These are phyloP conservation scores for Penicillium desertorum DNA, from an alignment of 495 filamentous ascomycete genomes.

Conservation along the genomic window DNA sequence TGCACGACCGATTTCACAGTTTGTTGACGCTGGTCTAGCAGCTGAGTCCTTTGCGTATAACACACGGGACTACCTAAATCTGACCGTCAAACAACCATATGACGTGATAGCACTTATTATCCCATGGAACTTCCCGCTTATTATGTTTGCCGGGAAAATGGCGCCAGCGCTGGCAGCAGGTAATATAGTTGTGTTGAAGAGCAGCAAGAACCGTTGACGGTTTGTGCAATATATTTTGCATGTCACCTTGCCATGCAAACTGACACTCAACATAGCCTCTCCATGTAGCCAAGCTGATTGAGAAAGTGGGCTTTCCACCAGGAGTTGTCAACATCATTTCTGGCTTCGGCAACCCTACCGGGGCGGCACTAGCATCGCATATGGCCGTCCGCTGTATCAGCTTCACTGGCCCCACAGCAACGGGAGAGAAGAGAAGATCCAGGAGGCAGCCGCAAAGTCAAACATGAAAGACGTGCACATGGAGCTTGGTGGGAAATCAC, in stretches of 20 bases:
- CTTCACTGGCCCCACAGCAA: conserved; percentile 83
- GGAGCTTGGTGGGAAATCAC: conserved; percentile 91
- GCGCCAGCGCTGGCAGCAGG: conserved; percentile 58
- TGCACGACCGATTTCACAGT: conserved; percentile 33
- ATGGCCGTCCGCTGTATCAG: conserved; percentile 78
- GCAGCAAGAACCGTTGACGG: conserved; percentile 58
- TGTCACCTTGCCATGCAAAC: conserved; percentile 52
- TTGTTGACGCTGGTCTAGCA: conserved; percentile 22
- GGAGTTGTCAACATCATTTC: conserved; percentile 57
- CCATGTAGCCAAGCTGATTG: conserved; percentile 72
- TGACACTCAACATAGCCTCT: conserved; percentile 57
- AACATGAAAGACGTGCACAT: conserved; percentile 93
- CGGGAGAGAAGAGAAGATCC: conserved; percentile 77
- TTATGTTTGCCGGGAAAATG: conserved; percentile 50
- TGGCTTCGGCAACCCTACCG: conserved; percentile 53
- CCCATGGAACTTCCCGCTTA: conserved; percentile 39
- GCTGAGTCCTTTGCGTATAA: conserved; percentile 38
- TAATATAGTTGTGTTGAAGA: conserved; percentile 60
- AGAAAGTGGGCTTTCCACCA: conserved; percentile 55
- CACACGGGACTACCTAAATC: conserved; percentile 56
- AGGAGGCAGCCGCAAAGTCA: conserved; percentile 74
- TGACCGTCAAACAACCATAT: conserved; percentile 37
- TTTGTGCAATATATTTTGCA: conserved; percentile 19
- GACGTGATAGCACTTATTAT: conserved; percentile 38
- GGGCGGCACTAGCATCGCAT: conserved; percentile 51